These are phyloP conservation scores for Camellia granthamiana DNA, from an alignment of 148 eudicot species.

Conservation along the genomic window DNA sequence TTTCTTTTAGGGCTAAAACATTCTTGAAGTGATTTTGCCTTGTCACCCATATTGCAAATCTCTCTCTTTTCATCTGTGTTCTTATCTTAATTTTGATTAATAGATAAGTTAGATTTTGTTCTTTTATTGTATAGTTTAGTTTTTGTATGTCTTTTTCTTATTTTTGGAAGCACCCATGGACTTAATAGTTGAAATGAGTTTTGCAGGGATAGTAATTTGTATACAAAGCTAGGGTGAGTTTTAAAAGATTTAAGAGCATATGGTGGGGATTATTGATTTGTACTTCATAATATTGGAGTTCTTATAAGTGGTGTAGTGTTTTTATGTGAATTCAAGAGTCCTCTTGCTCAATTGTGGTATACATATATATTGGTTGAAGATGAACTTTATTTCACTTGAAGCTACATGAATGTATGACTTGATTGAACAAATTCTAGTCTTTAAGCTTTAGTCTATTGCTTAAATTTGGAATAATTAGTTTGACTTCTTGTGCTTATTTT, in stretches of 20 bases:
- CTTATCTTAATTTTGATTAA: no score
- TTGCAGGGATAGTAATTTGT: no score
- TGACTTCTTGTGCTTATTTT: neutral
- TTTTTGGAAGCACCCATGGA: no score
- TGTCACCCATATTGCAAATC: no score
- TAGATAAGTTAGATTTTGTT: no score
- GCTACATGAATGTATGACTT: neutral
- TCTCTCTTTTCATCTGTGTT: no score
- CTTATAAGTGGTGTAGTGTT: neutral
- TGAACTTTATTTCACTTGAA: neutral
- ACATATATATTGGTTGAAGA: conserved; percentile 1
- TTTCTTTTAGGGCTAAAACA: no score
- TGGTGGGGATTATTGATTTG: neutral
- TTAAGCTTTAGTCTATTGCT: neutral
- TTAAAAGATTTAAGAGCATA: neutral
- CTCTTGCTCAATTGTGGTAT: neutral
- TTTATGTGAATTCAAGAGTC: neutral
- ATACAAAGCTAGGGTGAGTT: no score
- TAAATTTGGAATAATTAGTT: neutral
- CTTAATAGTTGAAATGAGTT: no score
- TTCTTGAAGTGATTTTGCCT: no score
- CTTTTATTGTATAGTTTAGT: no score
- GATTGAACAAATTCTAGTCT: neutral
- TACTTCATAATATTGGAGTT: neutral
- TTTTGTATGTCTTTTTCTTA: no score